Evolutionary conservation across 805 yeast genomes (phyloP).

Genomic region (Sugiyamaella marilandica): DNA sequence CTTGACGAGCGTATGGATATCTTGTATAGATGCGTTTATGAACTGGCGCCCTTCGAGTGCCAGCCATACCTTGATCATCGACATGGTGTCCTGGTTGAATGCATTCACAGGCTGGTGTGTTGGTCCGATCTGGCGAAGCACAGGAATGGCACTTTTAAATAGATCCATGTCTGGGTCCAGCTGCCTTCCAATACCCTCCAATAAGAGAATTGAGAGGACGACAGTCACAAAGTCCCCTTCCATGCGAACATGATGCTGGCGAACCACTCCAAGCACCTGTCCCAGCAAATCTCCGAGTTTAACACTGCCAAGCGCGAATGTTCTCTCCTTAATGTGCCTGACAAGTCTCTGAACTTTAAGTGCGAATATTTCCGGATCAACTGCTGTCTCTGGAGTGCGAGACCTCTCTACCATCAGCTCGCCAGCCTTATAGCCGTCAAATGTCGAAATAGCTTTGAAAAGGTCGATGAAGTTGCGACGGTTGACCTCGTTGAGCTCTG

Average conservation of each 20-base stretch:
- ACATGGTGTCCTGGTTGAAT: slow-evolving; percentile 48
- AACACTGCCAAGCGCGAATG: slow-evolving; percentile 87
- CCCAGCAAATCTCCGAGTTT: slow-evolving; percentile 88
- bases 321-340: slow-evolving; percentile 71
- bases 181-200: slow-evolving; percentile 95
- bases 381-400: slow-evolving; percentile 87
- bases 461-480: slow-evolving; percentile 82
- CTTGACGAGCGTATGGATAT: slow-evolving; percentile 51
- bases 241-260: slow-evolving; percentile 93
- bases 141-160: slow-evolving; percentile 89
- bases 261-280: slow-evolving; percentile 83
- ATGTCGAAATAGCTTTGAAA: slow-evolving; percentile 81
- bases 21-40: slow-evolving; percentile 76
- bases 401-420: slow-evolving; percentile 94
- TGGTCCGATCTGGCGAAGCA: slow-evolving; percentile 68
- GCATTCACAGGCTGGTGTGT: slow-evolving; percentile 33
- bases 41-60: slow-evolving; percentile 86
- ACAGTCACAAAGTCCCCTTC: slow-evolving; percentile 96
- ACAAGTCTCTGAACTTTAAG: slow-evolving; percentile 81
- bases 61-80: slow-evolving; percentile 87
- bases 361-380: slow-evolving; percentile 80
- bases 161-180: slow-evolving; percentile 89
- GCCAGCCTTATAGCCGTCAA: slow-evolving; percentile 93
- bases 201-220: slow-evolving; percentile 81
- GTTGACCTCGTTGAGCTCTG: slow-evolving; percentile 75